A percentile compares a stretch with the other conserved stretches of the same genome.
Conservation (phyloP, 2,329 filamentous ascomycete genomes). For the Epichloe coenophiala region DNA sequence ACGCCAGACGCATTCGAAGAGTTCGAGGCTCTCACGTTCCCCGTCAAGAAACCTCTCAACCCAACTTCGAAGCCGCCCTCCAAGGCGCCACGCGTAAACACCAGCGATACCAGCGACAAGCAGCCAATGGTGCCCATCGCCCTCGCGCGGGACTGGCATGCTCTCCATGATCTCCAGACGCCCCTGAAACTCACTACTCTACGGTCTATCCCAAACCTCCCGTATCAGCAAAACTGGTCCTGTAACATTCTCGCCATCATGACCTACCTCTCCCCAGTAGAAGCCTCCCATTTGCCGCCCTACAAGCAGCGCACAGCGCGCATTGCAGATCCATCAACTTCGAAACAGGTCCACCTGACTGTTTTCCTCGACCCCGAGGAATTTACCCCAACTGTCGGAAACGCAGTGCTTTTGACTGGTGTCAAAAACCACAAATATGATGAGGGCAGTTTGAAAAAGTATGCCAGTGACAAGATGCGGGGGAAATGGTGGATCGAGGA, state of each 20-base stretch:
- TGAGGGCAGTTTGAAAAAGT: constrained; percentile 30
- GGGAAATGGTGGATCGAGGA: constrained; percentile 39
- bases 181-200: constrained; percentile 40
- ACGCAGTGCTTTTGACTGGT: constrained; percentile 35
- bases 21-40: constrained; percentile 24
- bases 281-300: constrained; percentile 35
- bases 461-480: constrained; percentile 25
- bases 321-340: constrained; percentile 36
- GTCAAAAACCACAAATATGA: constrained; percentile 48
- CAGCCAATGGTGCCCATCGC: constrained; percentile 17
- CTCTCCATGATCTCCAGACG: constrained; percentile 24
- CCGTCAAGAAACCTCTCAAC: constrained; percentile 4
- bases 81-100: not conserved
- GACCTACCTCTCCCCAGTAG: constrained; percentile 30
- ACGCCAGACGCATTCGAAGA: constrained; percentile 23
- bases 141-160: constrained; percentile 27
- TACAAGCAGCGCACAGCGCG: constrained; percentile 38
- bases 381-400: constrained; percentile 34
- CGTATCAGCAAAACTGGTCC: constrained; percentile 45
- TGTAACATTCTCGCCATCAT: constrained; percentile 41
- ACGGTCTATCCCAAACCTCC: constrained; percentile 34
- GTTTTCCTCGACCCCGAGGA: constrained; percentile 39
- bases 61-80: not conserved
- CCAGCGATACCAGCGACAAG: not conserved
- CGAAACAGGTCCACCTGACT: constrained; percentile 38